These are phyloP conservation scores for Arctostaphylos glauca DNA, from an alignment of 148 eudicot genomes.

Conservation along the genomic window DNA sequence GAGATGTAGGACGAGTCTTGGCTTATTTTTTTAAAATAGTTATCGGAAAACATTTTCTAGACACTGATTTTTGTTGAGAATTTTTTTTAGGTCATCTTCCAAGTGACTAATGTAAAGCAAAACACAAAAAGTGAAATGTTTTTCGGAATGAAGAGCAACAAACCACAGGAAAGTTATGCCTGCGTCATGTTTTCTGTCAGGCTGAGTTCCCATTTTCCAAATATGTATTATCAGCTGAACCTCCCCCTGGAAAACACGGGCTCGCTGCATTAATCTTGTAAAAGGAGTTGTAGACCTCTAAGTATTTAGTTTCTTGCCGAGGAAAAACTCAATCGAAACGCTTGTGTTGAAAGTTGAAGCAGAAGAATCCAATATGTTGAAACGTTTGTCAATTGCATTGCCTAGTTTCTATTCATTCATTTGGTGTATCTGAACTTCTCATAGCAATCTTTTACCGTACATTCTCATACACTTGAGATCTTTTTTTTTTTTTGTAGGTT, in stretches of 20 bases:
- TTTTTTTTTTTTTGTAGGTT: conserved; percentile 34
- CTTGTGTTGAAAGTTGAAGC: neutral
- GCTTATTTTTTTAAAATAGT: neutral
- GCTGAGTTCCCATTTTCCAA: neutral
- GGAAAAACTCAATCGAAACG: neutral
- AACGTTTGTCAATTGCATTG: neutral
- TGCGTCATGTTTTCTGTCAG: neutral
- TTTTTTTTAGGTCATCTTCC: neutral
- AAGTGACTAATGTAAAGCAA: neutral
- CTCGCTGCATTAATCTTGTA: neutral
- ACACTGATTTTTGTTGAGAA: neutral
- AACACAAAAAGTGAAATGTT: neutral
- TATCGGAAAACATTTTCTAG: neutral
- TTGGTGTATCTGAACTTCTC: neutral
- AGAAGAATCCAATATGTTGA: neutral
- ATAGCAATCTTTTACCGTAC: neutral
- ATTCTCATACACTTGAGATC: neutral
- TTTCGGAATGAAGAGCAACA: neutral
- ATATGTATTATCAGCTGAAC: neutral
- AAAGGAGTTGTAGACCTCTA: neutral
- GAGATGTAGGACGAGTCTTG: neutral
- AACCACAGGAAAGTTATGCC: neutral
- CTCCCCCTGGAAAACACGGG: too few species aligned
- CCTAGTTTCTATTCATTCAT: neutral
- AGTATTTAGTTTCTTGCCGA: neutral